A percentile compares a stretch with the other conserved stretches of the same genome.
phyloP scores from a whole-genome alignment of 2,329 filamentous ascomycete species.

The Penicillium sp. region DNA sequence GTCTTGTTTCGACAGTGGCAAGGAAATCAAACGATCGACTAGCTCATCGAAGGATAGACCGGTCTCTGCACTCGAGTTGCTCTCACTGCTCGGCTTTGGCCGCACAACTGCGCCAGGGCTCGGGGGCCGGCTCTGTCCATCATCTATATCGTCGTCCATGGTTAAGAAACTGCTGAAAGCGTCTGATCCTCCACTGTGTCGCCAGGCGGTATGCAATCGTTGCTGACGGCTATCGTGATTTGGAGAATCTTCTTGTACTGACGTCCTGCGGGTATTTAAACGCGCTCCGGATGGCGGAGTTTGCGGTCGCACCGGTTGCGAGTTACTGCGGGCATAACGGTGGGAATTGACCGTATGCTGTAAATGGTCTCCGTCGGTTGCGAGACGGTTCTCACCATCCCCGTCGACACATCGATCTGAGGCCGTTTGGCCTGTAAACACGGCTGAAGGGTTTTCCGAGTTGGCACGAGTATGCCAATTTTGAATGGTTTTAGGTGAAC shows the following conservation, averaged over 20 bases:
- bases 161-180: conserved; percentile 43
- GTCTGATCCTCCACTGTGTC: conserved; percentile 42
- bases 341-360: conserved; percentile 29
- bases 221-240: conserved; percentile 33
- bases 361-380: conserved; percentile 36
- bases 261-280: conserved; percentile 34
- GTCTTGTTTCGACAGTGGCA: conserved; percentile 82
- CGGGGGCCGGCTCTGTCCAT: conserved; percentile 23
- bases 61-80: conserved; percentile 32
- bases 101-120: conserved; percentile 32
- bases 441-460: conserved; percentile 61
- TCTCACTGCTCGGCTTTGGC: conserved; percentile 32
- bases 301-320: conserved; percentile 48
- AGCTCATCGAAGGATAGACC: conserved; percentile 60
- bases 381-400: conserved; percentile 32
- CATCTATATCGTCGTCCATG: conserved; percentile 44
- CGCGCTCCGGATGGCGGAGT: conserved; percentile 39
- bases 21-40: conserved; percentile 80
- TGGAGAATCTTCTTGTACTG: conserved; percentile 30
- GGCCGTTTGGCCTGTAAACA: conserved; percentile 47
- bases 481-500: conserved; percentile 63
- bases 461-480: conserved; percentile 67
- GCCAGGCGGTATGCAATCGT: conserved; percentile 37
- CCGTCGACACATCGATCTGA: conserved; percentile 37
- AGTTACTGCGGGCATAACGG: conserved; percentile 52